Evolutionary conservation across 2,329 filamentous ascomycete genomes (phyloP).

Genomic region (Xylariaceae sp.): DNA sequence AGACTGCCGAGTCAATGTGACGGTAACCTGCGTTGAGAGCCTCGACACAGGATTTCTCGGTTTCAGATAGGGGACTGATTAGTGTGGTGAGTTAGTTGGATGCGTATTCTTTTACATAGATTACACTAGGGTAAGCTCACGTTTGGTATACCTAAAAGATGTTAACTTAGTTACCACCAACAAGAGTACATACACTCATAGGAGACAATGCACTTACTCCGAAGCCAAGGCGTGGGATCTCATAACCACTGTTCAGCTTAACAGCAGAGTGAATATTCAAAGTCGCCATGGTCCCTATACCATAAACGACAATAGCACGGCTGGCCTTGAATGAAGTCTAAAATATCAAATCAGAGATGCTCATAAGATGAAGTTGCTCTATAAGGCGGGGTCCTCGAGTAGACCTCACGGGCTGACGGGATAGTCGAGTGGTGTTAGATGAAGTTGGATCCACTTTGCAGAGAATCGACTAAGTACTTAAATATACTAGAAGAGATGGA

Average conservation of each 20-base stretch:
- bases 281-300: conserved; percentile 48
- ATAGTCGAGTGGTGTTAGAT: too few species aligned
- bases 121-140: conserved; percentile 39
- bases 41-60: conserved; percentile 45
- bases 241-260: conserved; percentile 59
- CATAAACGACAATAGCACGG: not conserved
- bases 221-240: conserved; percentile 56
- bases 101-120: not conserved
- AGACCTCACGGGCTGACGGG: too few species aligned
- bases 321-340: too few species aligned
- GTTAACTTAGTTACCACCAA: conserved; percentile 9
- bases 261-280: conserved; percentile 50
- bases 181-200: too few species aligned
- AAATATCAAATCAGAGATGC: too few species aligned
- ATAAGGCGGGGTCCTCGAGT: too few species aligned
- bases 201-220: conserved; percentile 47
- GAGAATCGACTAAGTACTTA: too few species aligned
- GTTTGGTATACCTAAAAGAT: conserved; percentile 53
- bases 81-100: conserved; percentile 13
- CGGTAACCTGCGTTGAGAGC: conserved; percentile 57
- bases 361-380: too few species aligned
- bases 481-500: not conserved
- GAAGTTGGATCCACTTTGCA: not conserved
- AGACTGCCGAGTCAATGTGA: conserved; percentile 58
- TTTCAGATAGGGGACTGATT: conserved; percentile 40